phyloP scores from a whole-genome alignment of 176 grass and related monocot species.

The Aechmea fasciata region DNA sequence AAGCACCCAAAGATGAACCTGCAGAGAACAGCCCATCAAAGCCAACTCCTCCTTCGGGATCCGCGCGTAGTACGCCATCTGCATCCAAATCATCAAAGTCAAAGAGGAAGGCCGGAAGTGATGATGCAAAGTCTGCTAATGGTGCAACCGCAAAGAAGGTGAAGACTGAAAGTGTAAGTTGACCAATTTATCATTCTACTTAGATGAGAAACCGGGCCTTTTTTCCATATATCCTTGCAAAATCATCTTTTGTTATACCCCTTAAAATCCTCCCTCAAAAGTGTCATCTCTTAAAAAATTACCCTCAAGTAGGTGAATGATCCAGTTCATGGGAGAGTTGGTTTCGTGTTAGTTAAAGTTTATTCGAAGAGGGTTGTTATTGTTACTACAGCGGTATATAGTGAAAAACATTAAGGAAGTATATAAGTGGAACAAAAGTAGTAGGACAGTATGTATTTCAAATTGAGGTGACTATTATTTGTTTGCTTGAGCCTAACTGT shows the following conservation, averaged over 20 bases:
- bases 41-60: conserved; percentile 33
- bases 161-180: conserved; percentile 75
- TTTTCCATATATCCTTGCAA: conserved; percentile 6
- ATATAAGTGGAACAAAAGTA: too few relatives aligned
- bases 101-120: conserved; percentile 72
- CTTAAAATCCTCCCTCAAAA: too few relatives aligned
- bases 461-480: background rate
- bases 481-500: background rate
- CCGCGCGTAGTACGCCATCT: conserved; percentile 44
- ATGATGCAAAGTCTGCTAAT: conserved; percentile 52
- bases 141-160: conserved; percentile 60
- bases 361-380: too few relatives aligned
- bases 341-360: too few relatives aligned
- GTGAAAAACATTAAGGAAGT: too few relatives aligned
- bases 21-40: conserved; percentile 60
- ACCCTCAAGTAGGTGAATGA: too few relatives aligned
- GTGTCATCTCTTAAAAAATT: too few relatives aligned
- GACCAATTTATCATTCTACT: background rate
- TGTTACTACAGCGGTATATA: too few relatives aligned
- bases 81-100: conserved; percentile 73
- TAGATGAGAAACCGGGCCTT: background rate
- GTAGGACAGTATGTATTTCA: too few relatives aligned
- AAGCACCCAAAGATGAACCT: conserved; percentile 71
- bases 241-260: conserved; percentile 6
- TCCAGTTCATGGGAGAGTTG: too few relatives aligned